These are phyloP conservation scores for Phialophora macrospora DNA, from an alignment of 2,329 filamentous ascomycete genomes.

Conservation along the genomic window DNA sequence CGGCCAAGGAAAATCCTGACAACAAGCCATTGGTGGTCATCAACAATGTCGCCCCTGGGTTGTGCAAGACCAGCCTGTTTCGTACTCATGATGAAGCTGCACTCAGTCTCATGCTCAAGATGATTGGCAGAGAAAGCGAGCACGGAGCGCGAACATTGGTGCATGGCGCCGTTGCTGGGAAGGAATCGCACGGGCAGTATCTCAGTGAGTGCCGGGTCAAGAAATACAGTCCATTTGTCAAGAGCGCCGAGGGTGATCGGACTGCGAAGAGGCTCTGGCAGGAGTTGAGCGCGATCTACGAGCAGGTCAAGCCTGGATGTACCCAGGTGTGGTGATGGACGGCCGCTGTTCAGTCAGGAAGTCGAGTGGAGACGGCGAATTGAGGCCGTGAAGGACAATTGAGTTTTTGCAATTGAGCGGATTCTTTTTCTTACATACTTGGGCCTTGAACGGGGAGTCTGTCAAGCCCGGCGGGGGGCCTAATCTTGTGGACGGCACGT, in stretches of 20 bases:
- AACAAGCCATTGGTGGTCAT: constrained; percentile 49
- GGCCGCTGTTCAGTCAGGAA: too few species aligned
- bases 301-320: constrained; percentile 28
- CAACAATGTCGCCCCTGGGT: constrained; percentile 59
- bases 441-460: too few species aligned
- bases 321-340: constrained; percentile 23
- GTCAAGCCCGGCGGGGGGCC: too few species aligned
- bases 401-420: neutral
- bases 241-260: constrained; percentile 29
- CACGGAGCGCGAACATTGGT: constrained; percentile 54
- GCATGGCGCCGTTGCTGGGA: constrained; percentile 46
- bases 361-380: neutral
- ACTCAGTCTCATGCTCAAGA: constrained; percentile 4
- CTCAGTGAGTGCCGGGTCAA: constrained; percentile 47
- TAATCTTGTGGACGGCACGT: neutral
- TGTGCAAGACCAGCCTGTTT: constrained; percentile 56
- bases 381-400: neutral
- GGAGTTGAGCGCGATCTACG: constrained; percentile 26
- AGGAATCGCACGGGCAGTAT: constrained; percentile 55
- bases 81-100: constrained; percentile 42
- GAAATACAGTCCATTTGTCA: constrained; percentile 28
- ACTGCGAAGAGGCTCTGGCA: constrained; percentile 27
- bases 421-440: too few species aligned
- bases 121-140: constrained; percentile 53
- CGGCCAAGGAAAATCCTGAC: constrained; percentile 31